Base-by-base conservation (phyloP, 2,329 filamentous ascomycete genomes). In the Aureobasidium mangrovei region DNA sequence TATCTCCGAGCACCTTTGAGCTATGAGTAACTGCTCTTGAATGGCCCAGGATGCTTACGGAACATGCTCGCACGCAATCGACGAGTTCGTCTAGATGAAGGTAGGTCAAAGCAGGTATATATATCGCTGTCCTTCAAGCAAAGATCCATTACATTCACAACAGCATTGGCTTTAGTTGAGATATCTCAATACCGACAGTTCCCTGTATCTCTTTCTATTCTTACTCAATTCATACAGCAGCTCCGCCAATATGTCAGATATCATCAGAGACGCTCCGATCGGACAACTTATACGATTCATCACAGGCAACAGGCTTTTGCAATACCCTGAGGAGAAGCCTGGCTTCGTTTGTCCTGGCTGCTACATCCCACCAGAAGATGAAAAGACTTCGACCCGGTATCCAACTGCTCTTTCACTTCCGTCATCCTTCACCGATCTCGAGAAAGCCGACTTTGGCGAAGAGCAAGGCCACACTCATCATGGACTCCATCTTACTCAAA, bases 281-380 rank as follows among this genome's bases (percentile, higher is more conserved):
- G 74, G 74, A 53, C 74, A 76, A 60, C 26, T 73, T 12, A 57
- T 77, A n/a, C 70, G 75, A 18, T 70, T 68, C 35, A 53, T 73
- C 12, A 72, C 73, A 3, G 59, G 66, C 1, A 72, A 72, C 43
- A 70, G 69, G 53, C 62, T 71, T 35, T 67, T 77, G 31, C 61
- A 70, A 55, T 78, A 75, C 56, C 67, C 70, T 31, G 75, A 78
- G 64, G 82, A 85, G 58, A 70, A 69, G 56, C 60, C 74, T 26
- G 78, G 70, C 60, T 85, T 83, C 60, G 62, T 74, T 55, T 68
- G 78, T 4, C 81, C 80, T 2, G 57, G 60, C 44, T 60, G 62
- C 31, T 77, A 77, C 58, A 65, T 62, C 6, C 60, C 63, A 1
- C 59, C 63, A 7, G 54, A 55, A 2, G 9, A 7, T 7, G 45